Percentiles rank a stretch among this genome's conserved stretches.
These are phyloP conservation scores for Viola odorata DNA, from an alignment of 345 rosid species.

Conservation along the genomic window DNA sequence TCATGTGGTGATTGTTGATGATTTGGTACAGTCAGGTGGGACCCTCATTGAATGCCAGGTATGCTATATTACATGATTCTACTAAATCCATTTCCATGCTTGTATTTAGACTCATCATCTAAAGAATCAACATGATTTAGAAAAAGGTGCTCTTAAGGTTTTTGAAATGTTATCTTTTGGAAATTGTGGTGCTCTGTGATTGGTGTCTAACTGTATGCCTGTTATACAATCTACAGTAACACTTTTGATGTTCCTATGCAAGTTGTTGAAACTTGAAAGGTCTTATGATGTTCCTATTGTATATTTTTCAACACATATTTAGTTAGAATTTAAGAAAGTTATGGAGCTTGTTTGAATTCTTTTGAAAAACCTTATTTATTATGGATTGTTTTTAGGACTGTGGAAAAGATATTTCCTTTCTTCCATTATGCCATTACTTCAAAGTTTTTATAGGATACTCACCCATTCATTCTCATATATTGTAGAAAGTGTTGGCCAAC, in stretches of 20 bases:
- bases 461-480: conserved; percentile 2
- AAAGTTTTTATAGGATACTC: not conserved
- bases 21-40: conserved; percentile 97
- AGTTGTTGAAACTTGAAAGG: not conserved
- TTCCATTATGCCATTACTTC: too few species aligned
- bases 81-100: not conserved
- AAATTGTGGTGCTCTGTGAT: too few species aligned
- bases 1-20: conserved; percentile 92
- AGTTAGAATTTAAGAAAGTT: too few species aligned
- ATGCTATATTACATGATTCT: not conserved
- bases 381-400: too few species aligned
- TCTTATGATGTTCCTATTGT: not conserved
- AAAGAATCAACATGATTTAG: not conserved
- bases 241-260: not conserved
- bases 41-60: conserved; percentile 98
- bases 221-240: not conserved
- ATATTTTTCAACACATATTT: too few species aligned
- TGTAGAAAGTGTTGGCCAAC: conserved; percentile 82
- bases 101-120: not conserved
- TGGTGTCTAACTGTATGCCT: too few species aligned
- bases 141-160: too few species aligned
- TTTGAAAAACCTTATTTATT: too few species aligned
- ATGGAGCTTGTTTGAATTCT: not conserved
- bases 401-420: too few species aligned
- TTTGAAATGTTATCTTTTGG: too few species aligned